These are phyloP conservation scores for Candida silvatica DNA, from an alignment of 805 yeast species.

Conservation along the genomic window DNA sequence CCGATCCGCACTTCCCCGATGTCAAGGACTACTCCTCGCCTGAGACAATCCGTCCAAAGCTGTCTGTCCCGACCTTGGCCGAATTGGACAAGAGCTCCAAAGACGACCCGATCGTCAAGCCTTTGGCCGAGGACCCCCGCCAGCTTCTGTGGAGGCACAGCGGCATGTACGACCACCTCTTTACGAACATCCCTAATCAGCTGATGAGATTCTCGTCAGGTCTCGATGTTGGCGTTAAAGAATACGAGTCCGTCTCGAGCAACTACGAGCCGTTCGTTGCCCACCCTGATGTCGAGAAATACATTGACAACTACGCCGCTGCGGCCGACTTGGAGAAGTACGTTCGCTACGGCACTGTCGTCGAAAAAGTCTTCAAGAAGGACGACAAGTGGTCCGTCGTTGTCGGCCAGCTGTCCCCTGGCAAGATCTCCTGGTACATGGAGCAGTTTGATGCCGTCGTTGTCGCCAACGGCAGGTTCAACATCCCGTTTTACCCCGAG, in stretches of 20 bases:
- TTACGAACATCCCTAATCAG: slow-evolving; percentile 32
- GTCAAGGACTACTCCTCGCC: slow-evolving; percentile 9
- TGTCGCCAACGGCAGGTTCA: slow-evolving; percentile 31
- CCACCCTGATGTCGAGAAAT: slow-evolving; percentile 11
- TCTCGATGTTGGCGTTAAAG: slow-evolving; percentile 10
- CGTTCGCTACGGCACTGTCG: slow-evolving; percentile 27
- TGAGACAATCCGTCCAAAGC: slow-evolving; percentile 6
- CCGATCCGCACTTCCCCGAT: slow-evolving; percentile 15
- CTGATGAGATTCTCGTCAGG: slow-evolving; percentile 31
- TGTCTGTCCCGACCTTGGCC: slow-evolving; percentile 2
- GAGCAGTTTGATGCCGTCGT: slow-evolving; percentile 35
- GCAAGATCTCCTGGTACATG: slow-evolving; percentile 28
- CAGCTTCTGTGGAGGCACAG: slow-evolving; percentile 10
- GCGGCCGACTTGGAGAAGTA: slow-evolving; percentile 20
- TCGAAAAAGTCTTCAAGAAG: slow-evolving; percentile 19
- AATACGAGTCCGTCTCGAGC: slow-evolving; percentile 4
- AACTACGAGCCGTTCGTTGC: slow-evolving; percentile 14
- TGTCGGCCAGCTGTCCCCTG: slow-evolving; percentile 9
- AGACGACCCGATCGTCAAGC: not conserved
- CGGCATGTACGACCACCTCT: slow-evolving; percentile 25
- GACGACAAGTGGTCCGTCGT: slow-evolving; percentile 26
- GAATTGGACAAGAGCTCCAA: slow-evolving; percentile 1
- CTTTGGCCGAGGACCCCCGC: not conserved
- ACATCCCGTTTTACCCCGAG: slow-evolving; percentile 31
- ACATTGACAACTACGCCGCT: slow-evolving; percentile 16